Conservation (phyloP, 2,329 filamentous ascomycete genomes). For the Neurospora sp. region DNA sequence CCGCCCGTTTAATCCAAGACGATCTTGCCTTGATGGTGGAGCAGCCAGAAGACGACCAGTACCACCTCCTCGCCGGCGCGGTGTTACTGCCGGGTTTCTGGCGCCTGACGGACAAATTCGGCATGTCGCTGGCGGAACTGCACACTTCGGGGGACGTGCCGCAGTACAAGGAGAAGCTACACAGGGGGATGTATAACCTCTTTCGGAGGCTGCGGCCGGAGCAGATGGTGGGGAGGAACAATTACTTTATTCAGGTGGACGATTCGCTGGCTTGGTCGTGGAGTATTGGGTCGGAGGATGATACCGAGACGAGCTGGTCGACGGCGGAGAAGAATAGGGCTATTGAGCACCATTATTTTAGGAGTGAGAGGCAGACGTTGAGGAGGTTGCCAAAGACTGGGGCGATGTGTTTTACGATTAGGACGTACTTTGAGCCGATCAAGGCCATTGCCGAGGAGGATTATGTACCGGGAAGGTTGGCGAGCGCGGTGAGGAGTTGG, state of each 20-base stretch:
- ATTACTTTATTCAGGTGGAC: slow-evolving; percentile 85
- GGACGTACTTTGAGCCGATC: slow-evolving; percentile 69
- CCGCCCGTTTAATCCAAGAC: slow-evolving; percentile 65
- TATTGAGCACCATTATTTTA: slow-evolving; percentile 65
- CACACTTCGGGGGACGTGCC: slow-evolving; percentile 71
- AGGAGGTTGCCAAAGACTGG: slow-evolving; percentile 49
- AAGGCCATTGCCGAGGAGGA: slow-evolving; percentile 58
- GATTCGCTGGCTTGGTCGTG: slow-evolving; percentile 65
- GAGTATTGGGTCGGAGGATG: slow-evolving; percentile 67
- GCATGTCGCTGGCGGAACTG: slow-evolving; percentile 69
- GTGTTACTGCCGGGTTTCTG: slow-evolving; percentile 76
- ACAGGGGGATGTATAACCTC: slow-evolving; percentile 73
- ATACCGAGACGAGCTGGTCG: slow-evolving; percentile 50
- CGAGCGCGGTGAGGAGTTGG: slow-evolving; percentile 73
- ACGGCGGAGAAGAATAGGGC: slow-evolving; percentile 65
- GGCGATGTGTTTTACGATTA: slow-evolving; percentile 62
- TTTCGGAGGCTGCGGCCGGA: slow-evolving; percentile 63
- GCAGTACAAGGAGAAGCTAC: slow-evolving; percentile 58
- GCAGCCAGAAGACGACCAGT: slow-evolving; percentile 56
- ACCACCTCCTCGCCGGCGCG: slow-evolving; percentile 68
- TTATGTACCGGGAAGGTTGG: slow-evolving; percentile 68
- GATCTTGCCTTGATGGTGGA: slow-evolving; percentile 81
- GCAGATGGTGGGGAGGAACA: slow-evolving; percentile 55
- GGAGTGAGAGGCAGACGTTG: slow-evolving; percentile 65
- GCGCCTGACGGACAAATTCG: slow-evolving; percentile 70